Percentiles rank a stretch among this genome's conserved stretches.
Conservation (phyloP, 495 filamentous ascomycete species). For the Neurospora hispaniola region DNA sequence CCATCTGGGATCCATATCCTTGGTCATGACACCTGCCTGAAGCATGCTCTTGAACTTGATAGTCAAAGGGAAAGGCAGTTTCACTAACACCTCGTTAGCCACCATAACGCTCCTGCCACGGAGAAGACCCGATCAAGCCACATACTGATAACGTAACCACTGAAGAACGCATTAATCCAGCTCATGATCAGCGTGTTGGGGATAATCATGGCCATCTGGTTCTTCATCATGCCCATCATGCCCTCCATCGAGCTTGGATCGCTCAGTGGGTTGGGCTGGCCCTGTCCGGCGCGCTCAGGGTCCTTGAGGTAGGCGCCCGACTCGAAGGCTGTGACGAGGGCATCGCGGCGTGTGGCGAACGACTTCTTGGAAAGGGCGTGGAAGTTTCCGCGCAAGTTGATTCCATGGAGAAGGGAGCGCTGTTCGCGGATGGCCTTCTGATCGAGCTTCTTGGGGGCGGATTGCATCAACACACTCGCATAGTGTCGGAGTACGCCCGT, state of each 20-base stretch:
- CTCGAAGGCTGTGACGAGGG: conserved; percentile 68
- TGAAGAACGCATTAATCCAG: conserved; percentile 99
- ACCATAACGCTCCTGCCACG: neutral
- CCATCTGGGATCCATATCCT: conserved; percentile 93
- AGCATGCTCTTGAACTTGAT: conserved; percentile 99
- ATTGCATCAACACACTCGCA: conserved; percentile 79
- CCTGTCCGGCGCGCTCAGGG: conserved; percentile 72
- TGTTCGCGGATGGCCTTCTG: conserved; percentile 74
- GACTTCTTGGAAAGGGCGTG: conserved; percentile 61
- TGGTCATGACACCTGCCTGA: conserved; percentile 89
- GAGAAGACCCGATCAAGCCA: conserved; percentile 4
- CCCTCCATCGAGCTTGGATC: conserved; percentile 98
- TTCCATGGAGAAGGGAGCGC: conserved; percentile 72
- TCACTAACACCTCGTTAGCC: conserved; percentile 48
- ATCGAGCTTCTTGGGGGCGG: conserved; percentile 70
- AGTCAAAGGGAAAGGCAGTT: conserved; percentile 95
- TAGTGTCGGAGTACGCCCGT: conserved; percentile 96
- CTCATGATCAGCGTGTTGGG: conserved; percentile 98
- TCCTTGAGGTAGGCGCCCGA: conserved; percentile 82
- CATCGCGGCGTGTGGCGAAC: conserved; percentile 70
- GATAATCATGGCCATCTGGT: conserved; percentile 99
- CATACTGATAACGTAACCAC: conserved; percentile 91
- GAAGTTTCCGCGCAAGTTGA: conserved; percentile 74
- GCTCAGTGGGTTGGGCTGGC: conserved; percentile 86
- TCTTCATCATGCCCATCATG: conserved; percentile 99